A percentile compares a stretch with the other conserved stretches of the same genome.
Evolutionary conservation across 345 rosid genomes (phyloP).

Genomic region (Durio zibethinus): DNA sequence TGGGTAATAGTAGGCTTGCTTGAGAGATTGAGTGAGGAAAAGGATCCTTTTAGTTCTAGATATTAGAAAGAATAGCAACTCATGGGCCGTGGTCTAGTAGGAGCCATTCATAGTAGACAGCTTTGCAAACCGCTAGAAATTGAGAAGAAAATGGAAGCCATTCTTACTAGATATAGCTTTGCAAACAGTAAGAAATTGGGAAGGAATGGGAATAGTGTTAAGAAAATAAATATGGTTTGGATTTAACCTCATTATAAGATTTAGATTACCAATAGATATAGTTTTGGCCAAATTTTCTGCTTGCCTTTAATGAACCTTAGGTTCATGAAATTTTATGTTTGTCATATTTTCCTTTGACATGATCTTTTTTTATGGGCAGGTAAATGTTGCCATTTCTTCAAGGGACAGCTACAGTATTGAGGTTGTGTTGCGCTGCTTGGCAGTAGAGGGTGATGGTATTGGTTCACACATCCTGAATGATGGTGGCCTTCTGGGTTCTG

Average conservation of each 20-base stretch:
- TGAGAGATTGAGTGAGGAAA: neutral
- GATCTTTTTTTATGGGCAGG: conserved; percentile 42
- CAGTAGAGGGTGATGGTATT: conserved; percentile 84
- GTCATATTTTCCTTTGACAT: conserved; percentile 10
- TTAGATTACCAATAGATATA: neutral
- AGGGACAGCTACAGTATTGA: conserved; percentile 77
- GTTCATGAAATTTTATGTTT: neutral
- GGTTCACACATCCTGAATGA: conserved; percentile 57
- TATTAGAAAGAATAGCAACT: neutral
- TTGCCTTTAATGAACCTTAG: neutral
- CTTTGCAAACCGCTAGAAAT: neutral
- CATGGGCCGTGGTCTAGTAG: neutral
- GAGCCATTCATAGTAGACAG: neutral
- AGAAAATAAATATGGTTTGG: neutral
- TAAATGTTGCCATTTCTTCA: conserved; percentile 68
- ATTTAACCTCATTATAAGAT: neutral
- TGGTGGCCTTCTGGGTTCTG: conserved; percentile 80
- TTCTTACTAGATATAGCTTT: conserved; percentile 1
- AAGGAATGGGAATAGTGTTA: neutral
- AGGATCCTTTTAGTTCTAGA: neutral
- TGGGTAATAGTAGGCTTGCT: neutral
- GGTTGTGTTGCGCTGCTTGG: conserved; percentile 84
- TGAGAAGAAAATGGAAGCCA: neutral
- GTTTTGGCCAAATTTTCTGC: neutral
- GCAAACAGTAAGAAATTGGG: neutral